A percentile compares a stretch with the other conserved stretches of the same genome.
Conservation (phyloP, 805 yeast species). For the Pichia nanzhaoensis region DNA sequence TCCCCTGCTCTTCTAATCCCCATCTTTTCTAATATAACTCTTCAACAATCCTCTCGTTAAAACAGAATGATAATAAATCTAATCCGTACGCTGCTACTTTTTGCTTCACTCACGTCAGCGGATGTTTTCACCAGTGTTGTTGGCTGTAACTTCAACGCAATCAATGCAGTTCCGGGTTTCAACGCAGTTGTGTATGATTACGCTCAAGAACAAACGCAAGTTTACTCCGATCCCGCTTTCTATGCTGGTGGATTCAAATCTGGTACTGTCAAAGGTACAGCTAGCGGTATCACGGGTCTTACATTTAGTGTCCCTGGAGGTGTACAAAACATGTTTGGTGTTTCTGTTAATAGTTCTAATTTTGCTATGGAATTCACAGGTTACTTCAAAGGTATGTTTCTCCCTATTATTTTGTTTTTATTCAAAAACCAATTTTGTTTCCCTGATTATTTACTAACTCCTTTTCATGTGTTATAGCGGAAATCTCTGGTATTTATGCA, state of each 20-base stretch:
- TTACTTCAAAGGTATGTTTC: constrained; percentile 14
- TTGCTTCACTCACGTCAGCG: too few relatives aligned
- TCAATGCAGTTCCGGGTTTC: constrained; percentile 8
- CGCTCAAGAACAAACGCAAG: background rate
- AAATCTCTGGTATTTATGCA: constrained; percentile 25
- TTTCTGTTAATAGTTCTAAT: constrained; percentile 4
- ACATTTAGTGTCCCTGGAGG: background rate
- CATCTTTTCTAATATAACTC: too few relatives aligned
- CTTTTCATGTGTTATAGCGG: constrained; percentile 15
- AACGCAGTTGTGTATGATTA: constrained; percentile 9
- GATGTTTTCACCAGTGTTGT: background rate
- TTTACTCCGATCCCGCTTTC: constrained; percentile 7
- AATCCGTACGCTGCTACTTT: too few relatives aligned
- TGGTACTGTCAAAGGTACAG: constrained; percentile 3
- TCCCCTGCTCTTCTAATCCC: too few relatives aligned
- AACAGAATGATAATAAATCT: too few relatives aligned
- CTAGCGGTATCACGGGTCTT: background rate
- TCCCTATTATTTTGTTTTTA: background rate
- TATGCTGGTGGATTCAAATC: constrained; percentile 5
- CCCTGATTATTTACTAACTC: constrained; percentile 16
- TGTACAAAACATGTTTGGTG: background rate
- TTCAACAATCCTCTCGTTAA: too few relatives aligned
- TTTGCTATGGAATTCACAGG: constrained; percentile 16
- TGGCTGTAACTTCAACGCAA: constrained; percentile 6
- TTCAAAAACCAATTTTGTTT: too few relatives aligned